phyloP scores from a whole-genome alignment of 805 yeast species.

The Metschnikowia arizonensis region DNA sequence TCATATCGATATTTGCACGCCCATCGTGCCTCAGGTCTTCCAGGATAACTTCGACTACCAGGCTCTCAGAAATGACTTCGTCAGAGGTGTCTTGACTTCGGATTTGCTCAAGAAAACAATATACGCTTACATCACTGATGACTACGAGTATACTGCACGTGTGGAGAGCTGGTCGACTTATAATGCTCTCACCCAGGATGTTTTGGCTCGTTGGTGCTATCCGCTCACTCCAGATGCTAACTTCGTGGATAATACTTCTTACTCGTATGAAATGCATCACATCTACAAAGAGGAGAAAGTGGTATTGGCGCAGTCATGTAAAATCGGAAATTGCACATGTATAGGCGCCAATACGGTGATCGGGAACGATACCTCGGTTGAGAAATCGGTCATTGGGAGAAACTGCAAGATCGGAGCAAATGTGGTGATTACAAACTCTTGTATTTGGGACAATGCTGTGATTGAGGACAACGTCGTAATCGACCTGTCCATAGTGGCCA shows the following conservation, averaged over 20 bases:
- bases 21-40: constrained; percentile 90
- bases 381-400: constrained; percentile 78
- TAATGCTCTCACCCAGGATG: constrained; percentile 85
- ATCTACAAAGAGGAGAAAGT: constrained; percentile 86
- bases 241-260: constrained; percentile 59
- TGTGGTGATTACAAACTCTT: constrained; percentile 66
- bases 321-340: constrained; percentile 72
- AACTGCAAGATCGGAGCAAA: constrained; percentile 80
- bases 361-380: constrained; percentile 67
- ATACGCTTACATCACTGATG: constrained; percentile 77
- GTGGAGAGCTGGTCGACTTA: constrained; percentile 95
- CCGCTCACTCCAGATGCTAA: constrained; percentile 90
- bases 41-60: constrained; percentile 97
- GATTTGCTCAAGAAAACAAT: constrained; percentile 88
- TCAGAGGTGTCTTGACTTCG: constrained; percentile 83
- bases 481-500: constrained; percentile 67
- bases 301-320: constrained; percentile 90
- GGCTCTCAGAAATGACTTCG: constrained; percentile 77
- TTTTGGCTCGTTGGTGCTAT: constrained; percentile 86
- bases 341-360: constrained; percentile 75
- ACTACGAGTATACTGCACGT: constrained; percentile 80
- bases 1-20: constrained; percentile 91
- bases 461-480: constrained; percentile 64
- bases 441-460: constrained; percentile 79
- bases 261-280: constrained; percentile 76